Evolutionary conservation across 1,284 basidiomycete species (phyloP).

Genomic region (Leccinum angustisporum): DNA sequence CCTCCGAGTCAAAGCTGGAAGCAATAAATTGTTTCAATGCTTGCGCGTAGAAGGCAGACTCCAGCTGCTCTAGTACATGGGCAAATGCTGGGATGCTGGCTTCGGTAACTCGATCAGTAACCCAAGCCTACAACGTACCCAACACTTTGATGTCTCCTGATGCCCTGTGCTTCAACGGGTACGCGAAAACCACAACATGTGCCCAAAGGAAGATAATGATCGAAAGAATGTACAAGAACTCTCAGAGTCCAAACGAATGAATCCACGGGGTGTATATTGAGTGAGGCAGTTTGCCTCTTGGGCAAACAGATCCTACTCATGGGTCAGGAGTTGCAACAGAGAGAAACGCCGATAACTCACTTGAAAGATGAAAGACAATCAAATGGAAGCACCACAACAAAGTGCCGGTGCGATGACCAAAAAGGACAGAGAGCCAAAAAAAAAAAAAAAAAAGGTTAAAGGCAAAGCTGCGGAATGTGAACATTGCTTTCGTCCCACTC

Average conservation of each 20-base stretch:
- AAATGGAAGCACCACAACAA: slow-evolving; percentile 3
- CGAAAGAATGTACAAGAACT: slow-evolving; percentile 5
- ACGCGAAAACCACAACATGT: slow-evolving; percentile 2
- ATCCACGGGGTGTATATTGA: neutral
- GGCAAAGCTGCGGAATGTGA: neutral
- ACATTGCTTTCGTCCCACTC: neutral
- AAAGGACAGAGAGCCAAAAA: neutral
- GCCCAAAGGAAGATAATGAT: neutral
- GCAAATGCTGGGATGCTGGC: slow-evolving; percentile 58
- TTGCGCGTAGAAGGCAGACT: slow-evolving; percentile 67
- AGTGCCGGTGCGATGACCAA: neutral
- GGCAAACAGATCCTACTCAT: neutral
- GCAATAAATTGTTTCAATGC: slow-evolving; percentile 67
- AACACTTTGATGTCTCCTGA: slow-evolving; percentile 17
- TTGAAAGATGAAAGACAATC: neutral
- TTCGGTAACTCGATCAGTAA: neutral
- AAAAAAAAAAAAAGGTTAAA: neutral
- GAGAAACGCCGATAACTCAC: neutral
- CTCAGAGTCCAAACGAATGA: slow-evolving; percentile 3
- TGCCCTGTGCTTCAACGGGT: slow-evolving; percentile 1
- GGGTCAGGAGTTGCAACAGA: neutral
- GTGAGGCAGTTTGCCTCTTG: slow-evolving; percentile 2
- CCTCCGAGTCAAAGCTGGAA: slow-evolving; percentile 52
- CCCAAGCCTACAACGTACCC: slow-evolving; percentile 5
- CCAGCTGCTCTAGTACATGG: slow-evolving; percentile 71